Percentiles rank a stretch among this genome's conserved stretches.
Evolutionary conservation across 495 filamentous ascomycete species (phyloP).

Genomic region (Haplographium delicatum): DNA sequence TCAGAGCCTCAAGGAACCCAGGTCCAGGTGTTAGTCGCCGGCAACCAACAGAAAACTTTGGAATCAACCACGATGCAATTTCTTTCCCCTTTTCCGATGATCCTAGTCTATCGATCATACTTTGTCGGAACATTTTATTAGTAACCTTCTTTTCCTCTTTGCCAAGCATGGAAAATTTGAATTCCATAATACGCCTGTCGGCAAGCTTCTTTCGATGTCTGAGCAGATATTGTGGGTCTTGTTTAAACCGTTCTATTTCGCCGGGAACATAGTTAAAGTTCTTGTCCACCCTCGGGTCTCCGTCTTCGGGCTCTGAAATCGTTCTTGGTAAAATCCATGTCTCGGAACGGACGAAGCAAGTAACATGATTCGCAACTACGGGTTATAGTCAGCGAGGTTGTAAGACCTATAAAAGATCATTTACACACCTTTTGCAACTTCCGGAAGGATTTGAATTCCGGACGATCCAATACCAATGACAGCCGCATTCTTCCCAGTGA

Average conservation of each 20-base stretch:
- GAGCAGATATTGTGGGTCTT: too few species aligned
- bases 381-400: not conserved
- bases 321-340: not conserved
- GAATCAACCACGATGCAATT: slow-evolving; percentile 23
- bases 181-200: not conserved
- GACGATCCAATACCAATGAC: slow-evolving; percentile 44
- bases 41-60: slow-evolving; percentile 50
- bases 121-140: too few species aligned
- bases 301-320: not conserved
- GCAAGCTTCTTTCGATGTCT: not conserved
- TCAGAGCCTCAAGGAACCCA: slow-evolving; percentile 51
- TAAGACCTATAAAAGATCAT: slow-evolving; percentile 38
- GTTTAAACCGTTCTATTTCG: not conserved
- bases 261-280: not conserved
- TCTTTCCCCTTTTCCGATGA: slow-evolving; percentile 25
- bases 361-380: not conserved
- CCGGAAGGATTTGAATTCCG: slow-evolving; percentile 44
- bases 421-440: slow-evolving; percentile 39
- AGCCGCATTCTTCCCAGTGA: slow-evolving; percentile 35
- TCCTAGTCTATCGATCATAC: too few species aligned
- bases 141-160: too few species aligned
- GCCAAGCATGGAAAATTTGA: too few species aligned
- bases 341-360: not conserved
- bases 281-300: not conserved
- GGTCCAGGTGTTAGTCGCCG: slow-evolving; percentile 53